Evolutionary conservation across 1,284 basidiomycete genomes (phyloP), one percentile per base, ranked within the genome.

Genomic region (Phaffia rhodozyma): DNA sequence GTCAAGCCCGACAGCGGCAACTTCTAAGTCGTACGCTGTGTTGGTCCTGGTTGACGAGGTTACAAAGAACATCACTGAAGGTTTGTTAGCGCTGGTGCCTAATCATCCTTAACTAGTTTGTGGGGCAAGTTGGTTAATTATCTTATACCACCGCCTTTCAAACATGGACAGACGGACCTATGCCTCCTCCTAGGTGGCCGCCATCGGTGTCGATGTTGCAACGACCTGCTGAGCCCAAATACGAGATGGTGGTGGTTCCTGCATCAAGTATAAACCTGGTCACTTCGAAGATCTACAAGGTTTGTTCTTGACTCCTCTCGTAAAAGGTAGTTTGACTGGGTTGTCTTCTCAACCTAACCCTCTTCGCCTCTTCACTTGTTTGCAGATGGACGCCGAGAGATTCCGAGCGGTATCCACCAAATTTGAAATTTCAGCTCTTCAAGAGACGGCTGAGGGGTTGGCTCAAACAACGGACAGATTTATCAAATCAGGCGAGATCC

Each of bases 241-340:
- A 91, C 71, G 85, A 96, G 65, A 72, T 91, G 4, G 76, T 78
- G 1, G 76, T 80, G 4, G 82, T 97, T 9, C 82, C 87, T 0
- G 71, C 89, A 52, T 81, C 81, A n/a, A 89, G 86, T 68, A 84
- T 99, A 59, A 79, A 82, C 9, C 77, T 94, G 62, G 83, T 97
- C 3, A 87, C 89, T 5, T 82, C 81, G 62, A 79, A 80, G 49
- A 77, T 76, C 4, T 73, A 92, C 68, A 93, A 94, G 82, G 88
- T 87, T 55, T 66, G 68, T 49, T n/a, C 63, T 43, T 43, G 38
- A 43, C 2, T 47, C 21, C 51, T 58, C 25, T 49, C 25, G 27
- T 21, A 43, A 25, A 25, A 34, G 3, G 1, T 23, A 9, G n/a
- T n/a, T 49, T 3, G 11, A 16, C 23, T 34, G 5, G n/a, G 1